Evolutionary conservation across 768 basidiomycete species (phyloP), one percentile per base, ranked within the genome.

Genomic region (Naganishia onofrii): DNA sequence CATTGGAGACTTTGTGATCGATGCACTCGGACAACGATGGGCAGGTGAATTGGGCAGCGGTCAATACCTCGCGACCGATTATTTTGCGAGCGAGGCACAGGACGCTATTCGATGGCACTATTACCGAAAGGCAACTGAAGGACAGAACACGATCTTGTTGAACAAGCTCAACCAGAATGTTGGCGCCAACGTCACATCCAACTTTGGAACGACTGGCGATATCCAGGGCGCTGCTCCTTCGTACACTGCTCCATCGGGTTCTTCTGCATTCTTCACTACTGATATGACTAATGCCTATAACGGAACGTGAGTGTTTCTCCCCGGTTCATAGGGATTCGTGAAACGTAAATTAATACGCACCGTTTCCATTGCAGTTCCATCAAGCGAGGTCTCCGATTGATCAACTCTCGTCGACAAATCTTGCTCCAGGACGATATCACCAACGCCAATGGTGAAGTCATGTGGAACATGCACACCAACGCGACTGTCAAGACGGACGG

Each of bases 391-490:
- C 83, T 93, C 66, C 90, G 93, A 56, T 77, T 88, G 70, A 76
- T 97, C 73, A 98, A 98, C 81, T 84, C 82, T 44, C 88, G 96
- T 72, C 86, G 85, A 71, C 96, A 97, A 81, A 88, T 97, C 17
- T 87, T 99, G 19, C 79, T 99, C 55, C 95, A 95, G 80, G 95
- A 97, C 82, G 96, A 99, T 77, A 88, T 97, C 76, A 84, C 81
- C 21, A 83, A 88, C 2, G 80, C 84, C 38, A 83, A 80, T 7
- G 76, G 72, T 17, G 74, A 84, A 26, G 79, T 96, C 55, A 73
- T 77, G 71, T 96, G 95, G 95, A 88, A 92, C 56, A 90, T 91
- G 85, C 93, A 98, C 81, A 97, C 95, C 68, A 98, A 98, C 81
- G 94, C 95, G 13, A 92, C 92, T 3, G 76, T 85, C 71, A 67